Evolutionary conservation across 805 yeast genomes (phyloP).

Genomic region (Kodamaea jinghongensis): DNA sequence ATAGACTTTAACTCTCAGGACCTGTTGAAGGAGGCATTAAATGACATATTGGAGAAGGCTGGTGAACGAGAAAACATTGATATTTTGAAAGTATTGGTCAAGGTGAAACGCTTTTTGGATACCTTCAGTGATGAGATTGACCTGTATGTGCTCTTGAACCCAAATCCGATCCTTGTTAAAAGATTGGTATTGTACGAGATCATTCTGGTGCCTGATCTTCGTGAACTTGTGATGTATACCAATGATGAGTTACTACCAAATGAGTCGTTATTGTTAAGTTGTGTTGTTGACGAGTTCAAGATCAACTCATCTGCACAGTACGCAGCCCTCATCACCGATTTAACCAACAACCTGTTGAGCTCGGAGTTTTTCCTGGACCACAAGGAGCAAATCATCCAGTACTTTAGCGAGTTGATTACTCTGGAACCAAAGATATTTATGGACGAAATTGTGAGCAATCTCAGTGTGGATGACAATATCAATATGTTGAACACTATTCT

Average conservation of each 20-base stretch:
- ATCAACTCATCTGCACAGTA: constrained; percentile 11
- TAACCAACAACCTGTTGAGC: constrained; percentile 9
- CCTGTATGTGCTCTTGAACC: no score
- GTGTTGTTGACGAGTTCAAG: constrained; percentile 14
- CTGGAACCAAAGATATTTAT: constrained; percentile 19
- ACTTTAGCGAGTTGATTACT: constrained; percentile 15
- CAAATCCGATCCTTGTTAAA: no score
- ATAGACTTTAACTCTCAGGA: not conserved
- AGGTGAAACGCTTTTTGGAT: constrained; percentile 7
- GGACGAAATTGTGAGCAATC: constrained; percentile 19
- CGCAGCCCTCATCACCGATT: constrained; percentile 14
- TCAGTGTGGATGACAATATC: constrained; percentile 17
- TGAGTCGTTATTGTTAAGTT: not conserved
- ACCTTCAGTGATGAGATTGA: no score
- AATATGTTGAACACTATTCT: constrained; percentile 18
- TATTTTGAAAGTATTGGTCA: constrained; percentile 16
- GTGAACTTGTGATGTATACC: no score
- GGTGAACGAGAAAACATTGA: not conserved
- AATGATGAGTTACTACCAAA: no score
- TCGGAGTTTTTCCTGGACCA: constrained; percentile 8
- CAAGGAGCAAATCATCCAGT: constrained; percentile 10
- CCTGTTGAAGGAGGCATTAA: not conserved
- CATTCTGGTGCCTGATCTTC: no score
- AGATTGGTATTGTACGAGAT: no score
- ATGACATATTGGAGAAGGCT: constrained; percentile 20